Conservation (phyloP, 1,284 basidiomycete species). For the Phlebopus sp. region DNA sequence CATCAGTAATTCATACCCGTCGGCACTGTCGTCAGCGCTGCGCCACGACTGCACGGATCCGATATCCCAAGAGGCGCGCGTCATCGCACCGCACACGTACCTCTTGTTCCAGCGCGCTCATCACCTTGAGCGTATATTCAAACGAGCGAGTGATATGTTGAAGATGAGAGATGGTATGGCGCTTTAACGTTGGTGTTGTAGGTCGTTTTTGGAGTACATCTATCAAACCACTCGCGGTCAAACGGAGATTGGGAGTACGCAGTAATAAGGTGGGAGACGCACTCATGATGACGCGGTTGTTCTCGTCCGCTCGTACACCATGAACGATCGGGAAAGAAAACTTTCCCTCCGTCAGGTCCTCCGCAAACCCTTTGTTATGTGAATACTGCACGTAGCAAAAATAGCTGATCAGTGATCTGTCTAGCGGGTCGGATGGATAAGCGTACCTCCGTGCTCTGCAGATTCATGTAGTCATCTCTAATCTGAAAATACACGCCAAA, state of each 20-base stretch:
- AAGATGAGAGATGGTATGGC: slow-evolving; percentile 77
- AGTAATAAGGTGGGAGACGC: slow-evolving; percentile 30
- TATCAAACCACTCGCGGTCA: slow-evolving; percentile 33
- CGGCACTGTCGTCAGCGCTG: no score
- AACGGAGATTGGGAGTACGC: not conserved
- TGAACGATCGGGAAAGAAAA: slow-evolving; percentile 96
- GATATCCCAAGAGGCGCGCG: no score
- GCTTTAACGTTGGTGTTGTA: slow-evolving; percentile 71
- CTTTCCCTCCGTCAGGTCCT: slow-evolving; percentile 95
- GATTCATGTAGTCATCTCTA: slow-evolving; percentile 95
- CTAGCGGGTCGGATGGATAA: not conserved
- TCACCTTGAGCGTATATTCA: slow-evolving; percentile 62
- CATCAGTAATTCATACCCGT: no score
- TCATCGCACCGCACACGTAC: no score
- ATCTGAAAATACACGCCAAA: slow-evolving; percentile 97
- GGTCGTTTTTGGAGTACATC: slow-evolving; percentile 90
- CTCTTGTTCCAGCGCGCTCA: slow-evolving; percentile 32
- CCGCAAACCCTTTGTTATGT: slow-evolving; percentile 91
- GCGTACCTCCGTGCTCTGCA: slow-evolving; percentile 78
- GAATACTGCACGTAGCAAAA: slow-evolving; percentile 61
- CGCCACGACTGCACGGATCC: no score
- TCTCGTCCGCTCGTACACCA: slow-evolving; percentile 72
- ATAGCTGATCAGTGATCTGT: not conserved
- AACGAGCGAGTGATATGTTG: slow-evolving; percentile 65
- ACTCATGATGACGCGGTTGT: slow-evolving; percentile 83